A percentile compares a stretch with the other conserved stretches of the same genome.
These are phyloP conservation scores for Wallemia mellicola DNA, from an alignment of 1,284 basidiomycete species.

Conservation along the genomic window DNA sequence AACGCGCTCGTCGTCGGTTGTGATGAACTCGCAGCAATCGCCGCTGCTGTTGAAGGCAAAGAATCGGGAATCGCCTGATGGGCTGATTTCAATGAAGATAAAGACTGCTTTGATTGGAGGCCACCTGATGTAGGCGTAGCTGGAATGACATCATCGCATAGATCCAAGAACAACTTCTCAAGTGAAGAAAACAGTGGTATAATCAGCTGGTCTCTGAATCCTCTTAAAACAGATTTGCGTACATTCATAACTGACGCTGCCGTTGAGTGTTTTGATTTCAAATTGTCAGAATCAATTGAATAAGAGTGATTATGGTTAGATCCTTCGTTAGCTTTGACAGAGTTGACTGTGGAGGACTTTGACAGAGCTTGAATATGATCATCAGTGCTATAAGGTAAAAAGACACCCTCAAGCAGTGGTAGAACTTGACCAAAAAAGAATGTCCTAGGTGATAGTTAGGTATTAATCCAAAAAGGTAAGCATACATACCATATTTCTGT, in stretches of 20 bases:
- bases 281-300: not conserved
- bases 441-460: too few relatives aligned
- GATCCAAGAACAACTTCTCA: not conserved
- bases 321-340: not conserved
- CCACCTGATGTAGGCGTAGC: not conserved
- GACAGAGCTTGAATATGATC: not conserved
- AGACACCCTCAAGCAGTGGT: not conserved
- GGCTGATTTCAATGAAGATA: not conserved
- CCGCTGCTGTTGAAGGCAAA: not conserved
- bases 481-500: not conserved
- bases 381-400: not conserved
- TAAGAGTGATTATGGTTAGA: not conserved
- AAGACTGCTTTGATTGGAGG: not conserved
- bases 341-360: not conserved
- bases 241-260: not conserved
- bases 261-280: not conserved
- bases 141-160: not conserved
- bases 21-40: not conserved
- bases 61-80: not conserved
- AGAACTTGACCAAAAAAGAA: not conserved
- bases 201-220: not conserved
- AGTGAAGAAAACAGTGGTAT: not conserved
- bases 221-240: not conserved
- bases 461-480: too few relatives aligned
- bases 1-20: not conserved